Base-by-base conservation (phyloP, 2,329 filamentous ascomycete species). In the Ophiocordyceps sinensis region DNA sequence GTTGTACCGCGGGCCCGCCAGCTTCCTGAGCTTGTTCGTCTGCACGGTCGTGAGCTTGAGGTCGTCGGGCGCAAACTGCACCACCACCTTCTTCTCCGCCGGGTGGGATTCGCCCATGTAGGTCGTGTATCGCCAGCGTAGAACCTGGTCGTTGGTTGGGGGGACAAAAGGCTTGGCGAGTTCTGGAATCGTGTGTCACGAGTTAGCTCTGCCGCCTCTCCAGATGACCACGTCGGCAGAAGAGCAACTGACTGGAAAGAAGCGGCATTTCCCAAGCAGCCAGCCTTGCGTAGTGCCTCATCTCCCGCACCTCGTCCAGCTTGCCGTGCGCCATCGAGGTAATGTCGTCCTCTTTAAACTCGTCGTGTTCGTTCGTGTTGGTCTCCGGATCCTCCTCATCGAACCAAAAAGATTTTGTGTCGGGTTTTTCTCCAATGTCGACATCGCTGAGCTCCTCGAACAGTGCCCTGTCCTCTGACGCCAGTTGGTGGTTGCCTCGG, bases 191-290 rank as follows among this genome's bases (percentile, higher is more conserved):
- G 32, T 34, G n/a, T 35, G 41, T 48, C 40, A 49, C 41, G 44
- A 32, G 9, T 26, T 28, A 23, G 36, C 36, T 38, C 37, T 41
- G 36, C 34, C 23, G n/a, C n/a, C n/a, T n/a, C n/a, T n/a, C n/a
- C n/a, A n/a, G 26, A 28, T 19, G 3, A 17, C 15, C 21, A 12
- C n/a, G 13, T 5, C 13, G 15, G 8, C 14, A 5, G 13, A 4
- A 14, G 31, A n/a, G 17, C 8, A 28, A n/a, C 85, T 61, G 75
- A 94, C 88, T 84, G 44, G 80, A 77, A 45, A 98, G 68, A 47
- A 94, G 66, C 10, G 91, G 91, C 82, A 98, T 85, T 62, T 98
- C 91, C 88, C 91, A 98, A 21, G 87, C 86, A 37, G 84, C 79
- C 51, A 94, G 70, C 40, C 91, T 75, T 38, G 84, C 80, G 60